Evolutionary conservation across 2,329 filamentous ascomycete genomes (phyloP), one percentile per base, ranked within the genome.

Genomic region (Beauveria australis): DNA sequence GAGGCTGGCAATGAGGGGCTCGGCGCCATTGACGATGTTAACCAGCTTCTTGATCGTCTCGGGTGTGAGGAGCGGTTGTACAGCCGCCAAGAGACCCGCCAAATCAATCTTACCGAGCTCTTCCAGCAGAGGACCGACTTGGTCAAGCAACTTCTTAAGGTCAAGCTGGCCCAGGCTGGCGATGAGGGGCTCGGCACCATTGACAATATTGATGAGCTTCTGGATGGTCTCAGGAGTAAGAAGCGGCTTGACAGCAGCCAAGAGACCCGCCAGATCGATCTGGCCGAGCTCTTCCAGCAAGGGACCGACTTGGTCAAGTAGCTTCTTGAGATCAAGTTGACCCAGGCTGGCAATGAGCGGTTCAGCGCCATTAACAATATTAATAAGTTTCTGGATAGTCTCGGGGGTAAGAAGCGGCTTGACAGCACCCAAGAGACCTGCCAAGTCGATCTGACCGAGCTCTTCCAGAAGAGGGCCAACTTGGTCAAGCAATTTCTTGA

Each of bases 401-500:
- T 72, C 65, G 5, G 69, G 62, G 7, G 69, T 72, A 0, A 76
- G 63, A 0, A 78, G 62, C 0, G 74, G 74, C 7, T 67, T 67
- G 1, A 76, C 47, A 2, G 73, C 69, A 7, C 72, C 66, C 6
- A 71, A 66, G 4, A 73, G 61, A 8, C 66, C 67, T 49, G 68
- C 64, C 8, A 70, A 61, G 60, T 70, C 65, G 8, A 74, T 62
- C 43, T 70, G 64, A 43, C 63, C 62, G 67, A 66, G 28, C 66
- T 63, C 43, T 53, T 67, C 58, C 16, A 67, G 47, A 2, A 71
- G 53, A 3, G 72, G 72, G 1, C 62, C 44, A 3, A 63, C 41
- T 10, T 64, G 58, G 37, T 64, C 24, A 10, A 65, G 40, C 2
- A 65, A 33, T 12, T 60, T 52, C 22, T 51, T n/a, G n/a, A 65